These are phyloP conservation scores for Mitragyna speciosa DNA, from an alignment of 257 asterid species.

Conservation along the genomic window DNA sequence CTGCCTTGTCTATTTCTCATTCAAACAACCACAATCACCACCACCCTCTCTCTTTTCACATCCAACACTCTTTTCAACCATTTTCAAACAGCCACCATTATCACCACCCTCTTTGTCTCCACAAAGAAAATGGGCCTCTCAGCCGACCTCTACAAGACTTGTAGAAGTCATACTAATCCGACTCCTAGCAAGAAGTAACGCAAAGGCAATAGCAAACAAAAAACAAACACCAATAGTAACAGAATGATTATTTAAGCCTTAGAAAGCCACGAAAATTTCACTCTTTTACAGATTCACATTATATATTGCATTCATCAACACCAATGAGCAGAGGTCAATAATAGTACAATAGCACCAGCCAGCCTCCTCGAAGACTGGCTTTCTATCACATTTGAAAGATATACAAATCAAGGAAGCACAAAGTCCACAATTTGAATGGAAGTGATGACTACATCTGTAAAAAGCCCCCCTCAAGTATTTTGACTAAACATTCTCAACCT, in stretches of 20 bases:
- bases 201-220: not conserved
- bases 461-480: conserved; percentile 26
- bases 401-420: not conserved
- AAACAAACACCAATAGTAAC: not conserved
- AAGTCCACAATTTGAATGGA: conserved; percentile 19
- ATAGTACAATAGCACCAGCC: conserved; percentile 7
- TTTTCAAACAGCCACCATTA: no score
- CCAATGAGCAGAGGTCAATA: not conserved
- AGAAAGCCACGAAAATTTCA: not conserved
- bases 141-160: no score
- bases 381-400: conserved; percentile 11
- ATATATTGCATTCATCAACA: not conserved
- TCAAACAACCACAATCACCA: no score
- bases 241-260: not conserved
- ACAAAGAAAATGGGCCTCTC: no score
- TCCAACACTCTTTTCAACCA: no score
- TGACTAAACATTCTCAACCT: conserved; percentile 32
- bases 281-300: conserved; percentile 5
- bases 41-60: no score
- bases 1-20: no score
- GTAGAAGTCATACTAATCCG: no score
- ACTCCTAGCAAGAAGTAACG: not conserved
- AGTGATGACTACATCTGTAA: conserved; percentile 25
- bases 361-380: conserved; percentile 1
- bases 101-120: no score